Evolutionary conservation across 2,329 filamentous ascomycete species (phyloP).

Genomic region (Sporothrix schenckii): DNA sequence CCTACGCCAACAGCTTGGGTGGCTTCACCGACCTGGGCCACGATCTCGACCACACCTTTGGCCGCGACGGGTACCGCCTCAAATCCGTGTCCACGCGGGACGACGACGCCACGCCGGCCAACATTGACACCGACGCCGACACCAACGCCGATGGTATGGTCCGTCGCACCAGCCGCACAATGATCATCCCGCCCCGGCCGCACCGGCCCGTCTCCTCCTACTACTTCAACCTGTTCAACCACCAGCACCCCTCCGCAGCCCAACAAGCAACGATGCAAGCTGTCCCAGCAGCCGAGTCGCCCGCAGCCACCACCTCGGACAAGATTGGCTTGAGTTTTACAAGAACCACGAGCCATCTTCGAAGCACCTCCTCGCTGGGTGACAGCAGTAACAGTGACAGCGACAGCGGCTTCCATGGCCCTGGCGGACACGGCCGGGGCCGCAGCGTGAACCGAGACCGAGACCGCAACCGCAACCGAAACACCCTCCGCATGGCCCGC

Average conservation of each 20-base stretch:
- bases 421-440: neutral
- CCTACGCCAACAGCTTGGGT: constrained; percentile 12
- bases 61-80: neutral
- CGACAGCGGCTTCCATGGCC: neutral
- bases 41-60: neutral
- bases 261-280: neutral
- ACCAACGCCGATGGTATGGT: neutral
- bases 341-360: neutral
- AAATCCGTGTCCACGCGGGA: neutral
- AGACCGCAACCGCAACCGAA: neutral
- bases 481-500: neutral
- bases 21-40: constrained; percentile 2
- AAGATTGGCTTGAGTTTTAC: constrained; percentile 19
- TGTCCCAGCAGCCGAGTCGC: neutral
- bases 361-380: neutral
- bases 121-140: neutral
- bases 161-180: constrained; percentile 9
- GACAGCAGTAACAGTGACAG: neutral
- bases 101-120: neutral
- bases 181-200: constrained; percentile 9
- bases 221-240: constrained; percentile 25
- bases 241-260: constrained; percentile 10
- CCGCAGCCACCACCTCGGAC: neutral
- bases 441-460: neutral
- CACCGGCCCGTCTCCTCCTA: neutral